Evolutionary conservation across 1,139 yeast species (phyloP).

Genomic region (Lodderomyces parapsilosis): DNA sequence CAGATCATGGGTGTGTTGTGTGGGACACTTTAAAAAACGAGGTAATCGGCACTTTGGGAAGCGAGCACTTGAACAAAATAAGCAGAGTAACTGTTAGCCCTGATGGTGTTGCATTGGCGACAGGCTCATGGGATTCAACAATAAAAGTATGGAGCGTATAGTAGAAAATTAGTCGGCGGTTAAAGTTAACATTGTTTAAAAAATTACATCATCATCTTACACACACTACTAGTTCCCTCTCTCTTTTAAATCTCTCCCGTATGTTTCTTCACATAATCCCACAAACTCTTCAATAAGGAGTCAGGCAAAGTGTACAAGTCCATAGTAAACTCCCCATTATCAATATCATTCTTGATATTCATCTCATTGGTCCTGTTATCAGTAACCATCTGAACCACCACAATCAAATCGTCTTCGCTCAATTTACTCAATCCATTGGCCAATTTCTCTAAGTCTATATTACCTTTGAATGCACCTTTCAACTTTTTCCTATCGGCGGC

Average conservation of each 20-base stretch:
- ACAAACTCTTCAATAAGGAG: constrained; percentile 82
- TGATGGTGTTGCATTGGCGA: constrained; percentile 72
- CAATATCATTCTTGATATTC: constrained; percentile 94
- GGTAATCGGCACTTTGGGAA: constrained; percentile 56
- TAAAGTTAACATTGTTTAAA: not conserved
- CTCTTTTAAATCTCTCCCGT: constrained; percentile 34
- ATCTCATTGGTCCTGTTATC: constrained; percentile 94
- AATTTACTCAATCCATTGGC: constrained; percentile 88
- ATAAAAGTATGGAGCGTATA: constrained; percentile 56
- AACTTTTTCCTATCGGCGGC: constrained; percentile 52
- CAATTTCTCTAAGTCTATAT: constrained; percentile 82
- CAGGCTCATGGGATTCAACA: constrained; percentile 72
- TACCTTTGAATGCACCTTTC: constrained; percentile 64
- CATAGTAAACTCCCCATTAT: constrained; percentile 96
- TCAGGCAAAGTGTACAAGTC: constrained; percentile 94
- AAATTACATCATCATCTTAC: constrained; percentile 1
- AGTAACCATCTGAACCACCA: constrained; percentile 96
- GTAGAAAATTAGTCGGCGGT: too few relatives aligned
- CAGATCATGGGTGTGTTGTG: constrained; percentile 70
- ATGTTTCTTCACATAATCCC: constrained; percentile 88
- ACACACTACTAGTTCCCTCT: constrained; percentile 3
- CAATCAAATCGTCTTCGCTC: constrained; percentile 88
- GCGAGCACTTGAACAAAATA: constrained; percentile 54
- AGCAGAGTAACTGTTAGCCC: constrained; percentile 67
- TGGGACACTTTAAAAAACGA: constrained; percentile 77